phyloP scores from a whole-genome alignment of 306 rosid species.

The Pyrus communis region DNA sequence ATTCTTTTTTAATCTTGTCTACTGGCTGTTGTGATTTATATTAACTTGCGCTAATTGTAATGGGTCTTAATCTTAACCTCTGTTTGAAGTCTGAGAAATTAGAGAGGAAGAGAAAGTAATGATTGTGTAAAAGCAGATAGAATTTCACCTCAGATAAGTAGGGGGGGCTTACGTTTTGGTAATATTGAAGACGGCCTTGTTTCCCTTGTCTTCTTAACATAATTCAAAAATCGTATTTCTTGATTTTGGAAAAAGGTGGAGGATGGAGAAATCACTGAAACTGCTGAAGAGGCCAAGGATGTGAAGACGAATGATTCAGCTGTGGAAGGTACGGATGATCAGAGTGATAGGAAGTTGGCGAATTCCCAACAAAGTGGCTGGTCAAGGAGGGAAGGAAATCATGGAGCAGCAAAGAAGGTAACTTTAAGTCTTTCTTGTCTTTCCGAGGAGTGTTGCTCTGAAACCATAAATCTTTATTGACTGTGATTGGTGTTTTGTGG shows the following conservation, averaged over 20 bases:
- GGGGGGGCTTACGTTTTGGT: not conserved
- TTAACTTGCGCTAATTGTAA: not conserved
- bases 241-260: conserved; percentile 49
- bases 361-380: conserved; percentile 46
- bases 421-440: not conserved
- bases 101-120: not conserved
- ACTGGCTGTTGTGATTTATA: not conserved
- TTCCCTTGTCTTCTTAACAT: not conserved
- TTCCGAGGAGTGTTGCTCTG: conserved; percentile 2
- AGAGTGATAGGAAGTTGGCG: conserved; percentile 34
- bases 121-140: not conserved
- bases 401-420: conserved; percentile 49
- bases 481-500: not conserved
- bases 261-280: conserved; percentile 67
- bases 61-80: not conserved
- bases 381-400: conserved; percentile 49
- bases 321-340: conserved; percentile 22
- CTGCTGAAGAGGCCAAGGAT: conserved; percentile 39
- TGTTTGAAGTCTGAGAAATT: not conserved
- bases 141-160: not conserved
- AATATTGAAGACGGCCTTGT: not conserved
- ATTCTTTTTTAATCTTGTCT: not conserved
- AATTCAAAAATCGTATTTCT: not conserved
- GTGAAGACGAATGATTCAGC: conserved; percentile 24
- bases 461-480: conserved; percentile 5